Conservation (phyloP, 169 alveolate species). For the Plasmodium coatneyi region DNA sequence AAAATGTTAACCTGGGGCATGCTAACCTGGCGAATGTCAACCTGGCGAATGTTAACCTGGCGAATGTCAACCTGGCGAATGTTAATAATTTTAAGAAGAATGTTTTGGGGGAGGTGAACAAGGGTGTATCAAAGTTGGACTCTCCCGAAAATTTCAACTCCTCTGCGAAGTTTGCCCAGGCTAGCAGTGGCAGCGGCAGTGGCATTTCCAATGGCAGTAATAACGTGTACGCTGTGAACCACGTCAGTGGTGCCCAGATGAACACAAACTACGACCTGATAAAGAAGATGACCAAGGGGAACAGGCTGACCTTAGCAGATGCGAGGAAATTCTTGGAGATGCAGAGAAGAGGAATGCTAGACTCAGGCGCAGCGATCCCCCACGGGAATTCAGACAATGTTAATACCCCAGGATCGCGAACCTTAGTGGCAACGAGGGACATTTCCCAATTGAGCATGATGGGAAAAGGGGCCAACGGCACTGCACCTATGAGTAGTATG, state of each 20-base stretch:
- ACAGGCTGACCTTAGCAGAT: conserved; percentile 3
- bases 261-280: not conserved
- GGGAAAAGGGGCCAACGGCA: not conserved
- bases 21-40: not conserved
- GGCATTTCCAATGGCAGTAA: not conserved
- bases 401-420: not conserved
- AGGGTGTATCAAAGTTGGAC: not conserved
- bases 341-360: not conserved
- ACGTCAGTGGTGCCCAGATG: not conserved
- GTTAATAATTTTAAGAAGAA: conserved; percentile 8
- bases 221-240: not conserved
- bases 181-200: not conserved
- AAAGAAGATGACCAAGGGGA: not conserved
- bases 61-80: not conserved
- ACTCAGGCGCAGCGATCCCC: not conserved
- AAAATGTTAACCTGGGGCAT: not conserved
- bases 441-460: not conserved
- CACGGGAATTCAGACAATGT: not conserved
- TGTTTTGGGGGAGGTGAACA: conserved; percentile 1
- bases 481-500: not conserved
- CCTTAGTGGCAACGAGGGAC: not conserved
- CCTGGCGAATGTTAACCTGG: not conserved
- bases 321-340: not conserved
- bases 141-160: not conserved
- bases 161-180: not conserved